Base-by-base conservation (phyloP, 352 stramenopile species). In the Pythium periplocum region DNA sequence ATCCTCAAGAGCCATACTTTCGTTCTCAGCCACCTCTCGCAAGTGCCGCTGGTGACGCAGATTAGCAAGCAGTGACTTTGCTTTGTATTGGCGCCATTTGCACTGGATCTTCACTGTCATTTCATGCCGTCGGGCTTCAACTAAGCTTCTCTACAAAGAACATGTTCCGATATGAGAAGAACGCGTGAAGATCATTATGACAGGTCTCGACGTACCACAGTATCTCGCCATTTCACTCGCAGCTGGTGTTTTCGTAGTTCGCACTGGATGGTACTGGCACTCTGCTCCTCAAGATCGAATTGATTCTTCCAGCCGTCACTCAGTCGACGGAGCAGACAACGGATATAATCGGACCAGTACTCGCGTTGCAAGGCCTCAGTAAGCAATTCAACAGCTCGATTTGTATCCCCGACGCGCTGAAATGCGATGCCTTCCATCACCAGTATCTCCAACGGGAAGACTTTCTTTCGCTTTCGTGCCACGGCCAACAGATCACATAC, bases 81-180 rank as follows among this genome's bases (percentile, higher is more conserved):
- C 65, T 31, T 44, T 17, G 40, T 64, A 61, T 30, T 64, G 48
- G 32, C 68, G 59, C 76, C 70, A 87, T 2, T 61, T 57, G 42
- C 74, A 75, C 57, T 87, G 76, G 46, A 90, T 80, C 3, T 55
- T 49, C 10, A 69, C 42, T 26, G 64, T 66, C 11, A 62, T 66
- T 1, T 49, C n/a, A n/a, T 65, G 51, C 3, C 64, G 64, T 44
- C 66, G 66, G 31, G 59, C 58, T n/a, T 66, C 59, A 30, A 76
- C 36, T 36, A 86, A 49, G 7, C 59, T 39, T 11, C 38, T 41
- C 45, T 77, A 59, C 17, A 53, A 45, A 7, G 4, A 6, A 12
- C 44, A 35, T 9, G 17, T 31, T 4, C 8, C 17, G 17, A 26
- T 26, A 26, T 26, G 17, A 48, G 2, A 2, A 48, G 31, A 48